These are phyloP conservation scores for Albifimbria verrucaria DNA, from an alignment of 2,329 filamentous ascomycete species.

Conservation along the genomic window DNA sequence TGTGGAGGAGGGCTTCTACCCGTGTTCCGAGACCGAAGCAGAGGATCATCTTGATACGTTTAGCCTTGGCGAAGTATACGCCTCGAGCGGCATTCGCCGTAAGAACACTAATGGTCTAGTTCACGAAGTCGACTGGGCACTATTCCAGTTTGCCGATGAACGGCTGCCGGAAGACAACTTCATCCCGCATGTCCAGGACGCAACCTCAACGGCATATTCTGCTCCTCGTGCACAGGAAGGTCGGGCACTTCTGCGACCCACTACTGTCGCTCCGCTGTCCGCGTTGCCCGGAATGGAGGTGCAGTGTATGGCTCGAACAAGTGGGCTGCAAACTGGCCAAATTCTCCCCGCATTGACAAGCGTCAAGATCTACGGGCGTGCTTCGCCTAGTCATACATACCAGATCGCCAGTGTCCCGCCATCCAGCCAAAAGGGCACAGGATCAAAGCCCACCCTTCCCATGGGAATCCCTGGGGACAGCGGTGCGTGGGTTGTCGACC, in stretches of 20 bases:
- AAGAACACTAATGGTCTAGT: conserved; percentile 67
- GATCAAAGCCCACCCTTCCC: conserved; percentile 24
- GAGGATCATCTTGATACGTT: conserved; percentile 82
- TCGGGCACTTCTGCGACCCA: conserved; percentile 44
- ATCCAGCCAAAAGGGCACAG: conserved; percentile 5
- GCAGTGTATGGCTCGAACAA: conserved; percentile 85
- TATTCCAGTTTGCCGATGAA: conserved; percentile 74
- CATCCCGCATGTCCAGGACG: conserved; percentile 44
- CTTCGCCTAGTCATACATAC: conserved; percentile 72
- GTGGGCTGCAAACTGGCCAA: conserved; percentile 73
- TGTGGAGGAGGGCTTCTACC: conserved; percentile 78
- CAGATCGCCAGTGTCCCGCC: conserved; percentile 47
- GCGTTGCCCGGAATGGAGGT: conserved; percentile 73
- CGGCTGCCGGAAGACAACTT: conserved; percentile 70
- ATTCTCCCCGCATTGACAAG: conserved; percentile 76
- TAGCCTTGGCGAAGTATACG: conserved; percentile 78
- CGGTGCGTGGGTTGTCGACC: conserved; percentile 89
- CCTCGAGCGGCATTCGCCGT: conserved; percentile 83
- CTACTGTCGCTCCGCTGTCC: conserved; percentile 54
- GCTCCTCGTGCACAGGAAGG: conserved; percentile 19
- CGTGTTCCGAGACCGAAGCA: conserved; percentile 65
- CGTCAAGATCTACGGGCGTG: conserved; percentile 83
- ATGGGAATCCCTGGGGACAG: conserved; percentile 81
- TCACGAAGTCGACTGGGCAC: conserved; percentile 94
- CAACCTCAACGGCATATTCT: conserved; percentile 9